These are phyloP conservation scores for Nicotiana otophora DNA, from an alignment of 257 asterid genomes.

Conservation along the genomic window DNA sequence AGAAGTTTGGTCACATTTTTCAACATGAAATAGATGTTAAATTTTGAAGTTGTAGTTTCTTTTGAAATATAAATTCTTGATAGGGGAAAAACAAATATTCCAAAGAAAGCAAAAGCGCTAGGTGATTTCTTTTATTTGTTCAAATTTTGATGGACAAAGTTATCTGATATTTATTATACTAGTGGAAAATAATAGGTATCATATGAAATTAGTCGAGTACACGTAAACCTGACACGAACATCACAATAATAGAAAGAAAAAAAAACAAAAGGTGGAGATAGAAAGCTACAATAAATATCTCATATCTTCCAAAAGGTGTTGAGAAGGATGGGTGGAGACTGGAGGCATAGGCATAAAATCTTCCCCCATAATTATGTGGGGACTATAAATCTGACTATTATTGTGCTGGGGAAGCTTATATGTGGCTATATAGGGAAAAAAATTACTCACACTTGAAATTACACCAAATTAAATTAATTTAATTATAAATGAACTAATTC, in stretches of 20 bases:
- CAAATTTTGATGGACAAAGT: too few species aligned
- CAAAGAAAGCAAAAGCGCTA: too few species aligned
- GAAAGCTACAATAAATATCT: not conserved
- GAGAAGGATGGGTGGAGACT: not conserved
- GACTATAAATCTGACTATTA: not conserved
- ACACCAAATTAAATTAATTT: not conserved
- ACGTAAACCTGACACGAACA: too few species aligned
- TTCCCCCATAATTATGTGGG: not conserved
- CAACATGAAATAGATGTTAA: not conserved
- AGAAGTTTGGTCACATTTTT: not conserved
- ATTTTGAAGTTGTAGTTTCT: too few species aligned
- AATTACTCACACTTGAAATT: not conserved
- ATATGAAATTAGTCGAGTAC: too few species aligned
- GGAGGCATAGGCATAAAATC: not conserved
- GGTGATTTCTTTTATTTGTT: too few species aligned
- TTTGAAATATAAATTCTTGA: too few species aligned
- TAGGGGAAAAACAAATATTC: too few species aligned
- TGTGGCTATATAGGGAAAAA: not conserved
- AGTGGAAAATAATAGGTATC: too few species aligned
- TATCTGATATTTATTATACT: too few species aligned
- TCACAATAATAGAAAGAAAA: too few species aligned
- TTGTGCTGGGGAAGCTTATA: not conserved
- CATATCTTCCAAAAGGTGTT: not conserved
- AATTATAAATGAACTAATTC: not conserved
- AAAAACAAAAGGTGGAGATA: not conserved